These are phyloP conservation scores for Boletus rubropictus DNA, from an alignment of 768 basidiomycete genomes.

Conservation along the genomic window DNA sequence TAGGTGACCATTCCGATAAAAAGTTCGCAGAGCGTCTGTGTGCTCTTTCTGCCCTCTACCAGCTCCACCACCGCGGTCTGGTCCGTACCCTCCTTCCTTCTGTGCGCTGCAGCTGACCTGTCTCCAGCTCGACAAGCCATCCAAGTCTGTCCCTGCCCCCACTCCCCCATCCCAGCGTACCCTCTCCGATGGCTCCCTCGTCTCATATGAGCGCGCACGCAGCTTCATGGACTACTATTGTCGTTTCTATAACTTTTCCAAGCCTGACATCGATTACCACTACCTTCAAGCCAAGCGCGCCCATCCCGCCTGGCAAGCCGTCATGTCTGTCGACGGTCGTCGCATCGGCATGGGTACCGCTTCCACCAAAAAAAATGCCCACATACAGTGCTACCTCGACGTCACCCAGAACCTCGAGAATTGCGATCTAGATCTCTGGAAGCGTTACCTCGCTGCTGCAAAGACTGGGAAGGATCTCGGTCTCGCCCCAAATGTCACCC, in stretches of 20 bases:
- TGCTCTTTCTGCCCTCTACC: slow-evolving; percentile 66
- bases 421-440: slow-evolving; percentile 81
- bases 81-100: slow-evolving; percentile 40
- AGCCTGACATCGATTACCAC: slow-evolving; percentile 61
- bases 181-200: slow-evolving; percentile 57
- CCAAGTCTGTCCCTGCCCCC: slow-evolving; percentile 16
- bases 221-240: slow-evolving; percentile 97
- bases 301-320: slow-evolving; percentile 55
- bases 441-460: slow-evolving; percentile 53
- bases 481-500: slow-evolving; percentile 61
- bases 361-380: slow-evolving; percentile 63
- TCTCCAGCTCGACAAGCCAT: slow-evolving; percentile 26
- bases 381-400: slow-evolving; percentile 75
- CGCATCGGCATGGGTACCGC: slow-evolving; percentile 79
- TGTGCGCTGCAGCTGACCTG: neutral
- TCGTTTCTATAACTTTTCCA: slow-evolving; percentile 64
- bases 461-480: slow-evolving; percentile 66
- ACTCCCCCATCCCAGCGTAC: slow-evolving; percentile 20
- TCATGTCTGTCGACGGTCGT: slow-evolving; percentile 69
- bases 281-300: slow-evolving; percentile 24
- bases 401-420: slow-evolving; percentile 80
- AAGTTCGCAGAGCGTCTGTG: slow-evolving; percentile 73
- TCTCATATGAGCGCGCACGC: slow-evolving; percentile 68
- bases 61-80: slow-evolving; percentile 55
- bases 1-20: slow-evolving; percentile 55